Evolutionary conservation across 2,329 filamentous ascomycete genomes (phyloP), one percentile per base, ranked within the genome.

Genomic region (Trichoderma lentiforme): DNA sequence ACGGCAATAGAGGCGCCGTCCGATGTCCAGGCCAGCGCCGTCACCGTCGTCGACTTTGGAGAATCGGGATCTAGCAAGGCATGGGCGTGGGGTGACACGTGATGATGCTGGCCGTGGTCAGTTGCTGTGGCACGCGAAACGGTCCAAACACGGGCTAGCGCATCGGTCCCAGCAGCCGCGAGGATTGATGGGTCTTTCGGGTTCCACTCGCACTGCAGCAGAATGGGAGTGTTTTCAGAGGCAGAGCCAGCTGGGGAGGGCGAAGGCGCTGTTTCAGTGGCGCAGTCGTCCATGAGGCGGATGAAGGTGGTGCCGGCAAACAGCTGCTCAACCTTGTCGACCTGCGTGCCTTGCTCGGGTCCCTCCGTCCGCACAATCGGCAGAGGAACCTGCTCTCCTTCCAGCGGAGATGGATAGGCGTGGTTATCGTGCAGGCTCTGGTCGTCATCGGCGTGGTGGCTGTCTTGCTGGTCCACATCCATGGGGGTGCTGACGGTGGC

Each of bases 151-250:
- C 89, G 89, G 84, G 89, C 89, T 88, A 91, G 88, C 82, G 89
- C 88, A 84, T 91, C 89, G 80, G 88, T 91, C 78, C 89, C 89
- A 83, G 88, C 89, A 85, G 88, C 89, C 81, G 89, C 89, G 85
- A 91, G 85, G 82, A 90, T 83, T 73, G 86, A 88, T 80, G 89
- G 87, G 84, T 91, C 86, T 81, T 80, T 85, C 76, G 89, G 89
- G 84, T 88, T 90, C 88, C 89, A 91, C 85, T 90, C 88, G 86
- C 89, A 91, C 81, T 90, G 88, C 83, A 91, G 85, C 81, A 91
- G 82, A 77, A 90, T 86, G 79, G 89, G 88, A 81, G 84, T 84
- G 77, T 86, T 87, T 78, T 88, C 86, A 74, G 78, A 77, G 73
- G 81, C 79, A 71, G 77, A 77, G 73, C 81, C 79, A 71, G 77